These are phyloP conservation scores for Hygrocybe punicea DNA, from an alignment of 768 basidiomycete species.

Conservation along the genomic window DNA sequence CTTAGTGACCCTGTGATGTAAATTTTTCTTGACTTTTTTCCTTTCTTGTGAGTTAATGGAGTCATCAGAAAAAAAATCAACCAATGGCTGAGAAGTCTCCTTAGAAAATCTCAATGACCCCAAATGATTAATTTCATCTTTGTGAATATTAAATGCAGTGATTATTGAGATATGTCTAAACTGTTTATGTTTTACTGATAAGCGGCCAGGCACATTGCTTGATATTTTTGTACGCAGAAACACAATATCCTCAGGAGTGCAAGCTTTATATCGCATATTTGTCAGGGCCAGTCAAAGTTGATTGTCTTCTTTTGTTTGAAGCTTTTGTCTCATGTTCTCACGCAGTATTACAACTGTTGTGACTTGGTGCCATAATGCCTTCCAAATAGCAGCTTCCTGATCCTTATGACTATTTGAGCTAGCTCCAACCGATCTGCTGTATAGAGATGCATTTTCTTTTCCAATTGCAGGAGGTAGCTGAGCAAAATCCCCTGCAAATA, in stretches of 20 bases:
- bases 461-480: conserved; percentile 19
- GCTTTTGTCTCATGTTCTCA: conserved; percentile 32
- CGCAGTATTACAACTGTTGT: conserved; percentile 31
- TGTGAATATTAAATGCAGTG: conserved; percentile 34
- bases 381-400: conserved; percentile 22
- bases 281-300: conserved; percentile 16
- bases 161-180: conserved; percentile 40
- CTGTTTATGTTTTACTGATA: conserved; percentile 8
- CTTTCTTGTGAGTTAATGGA: background rate
- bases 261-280: conserved; percentile 33
- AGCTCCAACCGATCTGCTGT: conserved; percentile 8
- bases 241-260: conserved; percentile 36
- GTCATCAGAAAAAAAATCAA: conserved; percentile 27
- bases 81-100: conserved; percentile 26
- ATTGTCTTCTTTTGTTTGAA: conserved; percentile 12
- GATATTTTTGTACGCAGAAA: conserved; percentile 30
- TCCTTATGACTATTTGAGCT: background rate
- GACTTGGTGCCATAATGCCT: conserved; percentile 32
- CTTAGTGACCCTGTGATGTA: background rate
- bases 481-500: conserved; percentile 42
- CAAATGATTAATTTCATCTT: conserved; percentile 37
- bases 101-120: conserved; percentile 32
- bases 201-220: conserved; percentile 6
- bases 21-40: background rate
- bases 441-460: conserved; percentile 15